These are phyloP conservation scores for Aspergillus hancockii DNA, from an alignment of 495 filamentous ascomycete species.

Conservation along the genomic window DNA sequence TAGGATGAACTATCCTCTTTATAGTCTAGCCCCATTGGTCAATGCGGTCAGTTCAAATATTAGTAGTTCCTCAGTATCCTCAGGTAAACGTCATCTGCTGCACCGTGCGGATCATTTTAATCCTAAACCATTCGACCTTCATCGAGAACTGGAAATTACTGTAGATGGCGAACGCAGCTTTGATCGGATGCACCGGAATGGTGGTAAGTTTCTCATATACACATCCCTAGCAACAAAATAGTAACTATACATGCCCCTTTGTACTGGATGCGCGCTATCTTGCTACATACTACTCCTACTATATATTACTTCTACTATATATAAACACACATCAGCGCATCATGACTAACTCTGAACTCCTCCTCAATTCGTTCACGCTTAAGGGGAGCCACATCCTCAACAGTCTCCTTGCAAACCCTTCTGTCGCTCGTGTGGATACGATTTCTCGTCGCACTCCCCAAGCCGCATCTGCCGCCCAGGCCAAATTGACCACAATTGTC, in stretches of 20 bases:
- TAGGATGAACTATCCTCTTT: no score
- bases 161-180: conserved; percentile 44
- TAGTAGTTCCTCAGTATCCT: background rate
- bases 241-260: background rate
- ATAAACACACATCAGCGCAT: background rate
- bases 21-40: conserved; percentile 4
- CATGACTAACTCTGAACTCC: background rate
- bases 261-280: background rate
- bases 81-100: conserved; percentile 16
- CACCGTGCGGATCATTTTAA: background rate
- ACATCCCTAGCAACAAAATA: background rate
- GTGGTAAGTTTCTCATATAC: conserved; percentile 37
- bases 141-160: background rate
- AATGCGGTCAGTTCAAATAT: no score
- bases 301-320: background rate
- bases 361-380: background rate
- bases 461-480: conserved; percentile 29
- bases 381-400: conserved; percentile 53
- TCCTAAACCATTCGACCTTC: background rate
- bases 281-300: background rate
- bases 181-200: conserved; percentile 51
- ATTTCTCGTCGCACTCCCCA: conserved; percentile 47
- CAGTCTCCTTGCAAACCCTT: conserved; percentile 40
- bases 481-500: conserved; percentile 47
- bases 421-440: conserved; percentile 45